Evolutionary conservation across 2,329 filamentous ascomycete species (phyloP).

Genomic region (Colletotrichum sp.): DNA sequence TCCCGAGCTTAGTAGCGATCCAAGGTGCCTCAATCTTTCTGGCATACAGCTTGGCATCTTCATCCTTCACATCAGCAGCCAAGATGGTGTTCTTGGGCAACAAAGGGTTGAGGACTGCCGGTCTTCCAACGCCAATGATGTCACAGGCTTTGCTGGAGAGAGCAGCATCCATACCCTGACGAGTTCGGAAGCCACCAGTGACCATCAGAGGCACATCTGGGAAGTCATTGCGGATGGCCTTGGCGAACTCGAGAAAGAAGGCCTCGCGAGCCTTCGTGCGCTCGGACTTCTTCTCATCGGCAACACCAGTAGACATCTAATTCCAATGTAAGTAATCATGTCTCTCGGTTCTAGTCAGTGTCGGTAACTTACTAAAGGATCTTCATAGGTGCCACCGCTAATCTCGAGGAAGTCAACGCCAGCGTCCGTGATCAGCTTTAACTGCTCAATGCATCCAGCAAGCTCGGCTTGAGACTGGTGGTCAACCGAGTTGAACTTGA

Average conservation of each 20-base stretch:
- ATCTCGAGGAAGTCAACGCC: slow-evolving; percentile 73
- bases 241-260: slow-evolving; percentile 72
- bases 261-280: slow-evolving; percentile 64
- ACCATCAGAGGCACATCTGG: slow-evolving; percentile 56
- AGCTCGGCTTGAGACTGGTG: slow-evolving; percentile 51
- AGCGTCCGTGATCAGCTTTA: slow-evolving; percentile 51
- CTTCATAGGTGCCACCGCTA: slow-evolving; percentile 65
- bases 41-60: slow-evolving; percentile 35
- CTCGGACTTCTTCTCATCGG: slow-evolving; percentile 33
- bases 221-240: slow-evolving; percentile 50
- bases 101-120: slow-evolving; percentile 40
- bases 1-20: slow-evolving; percentile 26
- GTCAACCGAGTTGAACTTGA: slow-evolving; percentile 65
- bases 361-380: slow-evolving; percentile 45
- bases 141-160: slow-evolving; percentile 43
- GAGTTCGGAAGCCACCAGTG: slow-evolving; percentile 66
- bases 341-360: background rate
- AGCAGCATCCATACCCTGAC: slow-evolving; percentile 45
- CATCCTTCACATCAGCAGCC: slow-evolving; percentile 36
- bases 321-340: slow-evolving; percentile 29
- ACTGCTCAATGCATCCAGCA: slow-evolving; percentile 62
- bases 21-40: slow-evolving; percentile 28
- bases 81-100: slow-evolving; percentile 40
- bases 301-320: slow-evolving; percentile 1
- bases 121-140: slow-evolving; percentile 44